phyloP scores from a whole-genome alignment of 169 alveolate genomes.

The Plasmodium vivax region DNA sequence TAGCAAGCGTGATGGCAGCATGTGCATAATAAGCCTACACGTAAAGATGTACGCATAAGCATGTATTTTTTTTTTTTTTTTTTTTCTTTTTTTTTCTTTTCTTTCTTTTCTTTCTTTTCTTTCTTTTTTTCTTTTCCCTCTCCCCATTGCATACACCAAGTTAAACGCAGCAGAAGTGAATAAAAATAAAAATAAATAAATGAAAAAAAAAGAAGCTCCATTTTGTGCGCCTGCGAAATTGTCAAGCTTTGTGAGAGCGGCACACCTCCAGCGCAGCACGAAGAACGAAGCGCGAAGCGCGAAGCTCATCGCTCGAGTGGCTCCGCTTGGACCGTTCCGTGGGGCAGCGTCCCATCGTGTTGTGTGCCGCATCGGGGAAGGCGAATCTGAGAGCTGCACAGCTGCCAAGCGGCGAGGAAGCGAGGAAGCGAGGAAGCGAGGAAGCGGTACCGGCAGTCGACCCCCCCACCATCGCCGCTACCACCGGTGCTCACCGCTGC shows the following conservation, averaged over 20 bases:
- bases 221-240: background rate
- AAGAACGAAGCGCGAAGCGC: too few relatives aligned
- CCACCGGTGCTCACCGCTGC: too few relatives aligned
- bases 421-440: too few relatives aligned
- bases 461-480: background rate
- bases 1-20: background rate
- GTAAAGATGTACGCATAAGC: background rate
- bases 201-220: background rate
- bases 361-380: background rate
- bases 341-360: background rate
- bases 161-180: background rate
- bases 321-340: background rate
- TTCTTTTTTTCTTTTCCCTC: too few relatives aligned
- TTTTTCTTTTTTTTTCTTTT: too few relatives aligned
- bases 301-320: background rate
- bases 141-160: background rate
- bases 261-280: background rate
- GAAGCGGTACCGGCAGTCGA: background rate
- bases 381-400: too few relatives aligned
- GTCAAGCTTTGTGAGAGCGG: background rate
- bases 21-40: background rate
- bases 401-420: too few relatives aligned
- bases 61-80: too few relatives aligned
- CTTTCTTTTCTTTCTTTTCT: too few relatives aligned
- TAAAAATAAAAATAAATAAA: too few relatives aligned